These are phyloP conservation scores for Citeromyces matritensis DNA, from an alignment of 805 yeast genomes.

Conservation along the genomic window DNA sequence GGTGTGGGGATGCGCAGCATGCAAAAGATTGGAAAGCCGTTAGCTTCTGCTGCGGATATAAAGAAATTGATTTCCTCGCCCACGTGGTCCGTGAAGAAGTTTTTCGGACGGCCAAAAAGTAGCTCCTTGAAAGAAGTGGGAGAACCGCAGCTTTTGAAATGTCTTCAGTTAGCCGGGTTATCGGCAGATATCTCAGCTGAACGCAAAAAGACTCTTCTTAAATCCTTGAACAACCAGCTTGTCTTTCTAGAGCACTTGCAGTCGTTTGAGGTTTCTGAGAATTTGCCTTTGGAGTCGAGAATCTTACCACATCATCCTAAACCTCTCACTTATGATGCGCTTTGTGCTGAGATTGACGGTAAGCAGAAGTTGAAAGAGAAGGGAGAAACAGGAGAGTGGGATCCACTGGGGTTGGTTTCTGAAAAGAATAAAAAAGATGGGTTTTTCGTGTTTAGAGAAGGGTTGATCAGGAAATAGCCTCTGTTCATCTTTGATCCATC, in stretches of 20 bases:
- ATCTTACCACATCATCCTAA: constrained; percentile 11
- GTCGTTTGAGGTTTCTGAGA: constrained; percentile 10
- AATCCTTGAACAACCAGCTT: constrained; percentile 28
- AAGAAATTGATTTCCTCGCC: constrained; percentile 2
- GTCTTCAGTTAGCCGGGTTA: constrained; percentile 35
- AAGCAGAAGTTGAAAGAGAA: constrained; percentile 11
- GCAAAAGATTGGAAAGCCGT: neutral
- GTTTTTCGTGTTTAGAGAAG: constrained; percentile 28
- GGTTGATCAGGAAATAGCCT: constrained; percentile 23
- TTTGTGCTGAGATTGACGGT: constrained; percentile 11
- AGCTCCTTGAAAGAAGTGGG: constrained; percentile 5
- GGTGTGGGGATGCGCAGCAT: neutral
- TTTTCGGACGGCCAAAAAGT: constrained; percentile 5
- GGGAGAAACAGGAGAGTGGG: constrained; percentile 32
- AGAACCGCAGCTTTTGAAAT: constrained; percentile 10
- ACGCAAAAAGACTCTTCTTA: constrained; percentile 15
- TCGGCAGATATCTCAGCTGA: constrained; percentile 12
- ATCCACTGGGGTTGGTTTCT: constrained; percentile 17
- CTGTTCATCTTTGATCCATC: too few relatives aligned
- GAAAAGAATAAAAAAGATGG: constrained; percentile 18
- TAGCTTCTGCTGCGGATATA: neutral
- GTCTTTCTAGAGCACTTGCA: constrained; percentile 32
- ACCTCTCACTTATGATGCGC: constrained; percentile 14
- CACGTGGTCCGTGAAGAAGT: constrained; percentile 13
- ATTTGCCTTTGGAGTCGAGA: constrained; percentile 8